A percentile compares a stretch with the other conserved stretches of the same genome.
phyloP scores from a whole-genome alignment of 1,284 basidiomycete genomes.

The Peniophora sp. region DNA sequence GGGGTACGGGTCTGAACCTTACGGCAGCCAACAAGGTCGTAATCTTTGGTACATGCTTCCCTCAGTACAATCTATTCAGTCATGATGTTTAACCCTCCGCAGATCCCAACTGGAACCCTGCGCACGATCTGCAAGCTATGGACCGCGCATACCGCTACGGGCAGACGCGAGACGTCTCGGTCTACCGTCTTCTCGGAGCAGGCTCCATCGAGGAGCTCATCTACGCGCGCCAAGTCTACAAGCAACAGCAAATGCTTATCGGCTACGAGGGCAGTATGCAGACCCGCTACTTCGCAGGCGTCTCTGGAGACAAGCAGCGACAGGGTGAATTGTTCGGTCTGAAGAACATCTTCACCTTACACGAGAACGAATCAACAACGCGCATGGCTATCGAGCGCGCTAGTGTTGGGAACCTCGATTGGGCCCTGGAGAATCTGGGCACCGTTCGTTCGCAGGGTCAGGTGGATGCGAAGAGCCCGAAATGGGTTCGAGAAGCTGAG shows the following conservation, averaged over 20 bases:
- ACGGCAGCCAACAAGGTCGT: constrained; percentile 80
- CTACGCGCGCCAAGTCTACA: constrained; percentile 82
- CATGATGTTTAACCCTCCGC: neutral
- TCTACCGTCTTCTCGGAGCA: constrained; percentile 78
- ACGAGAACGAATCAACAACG: constrained; percentile 64
- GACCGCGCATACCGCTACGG: constrained; percentile 87
- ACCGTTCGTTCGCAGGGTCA: constrained; percentile 27
- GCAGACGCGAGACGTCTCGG: constrained; percentile 79
- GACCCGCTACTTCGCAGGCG: constrained; percentile 75
- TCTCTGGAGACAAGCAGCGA: constrained; percentile 66
- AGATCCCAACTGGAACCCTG: constrained; percentile 91
- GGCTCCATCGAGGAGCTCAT: constrained; percentile 84
- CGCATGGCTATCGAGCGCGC: constrained; percentile 74
- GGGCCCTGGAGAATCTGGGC: constrained; percentile 65
- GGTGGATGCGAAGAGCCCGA: constrained; percentile 21
- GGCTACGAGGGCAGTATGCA: constrained; percentile 78
- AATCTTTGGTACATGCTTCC: constrained; percentile 58
- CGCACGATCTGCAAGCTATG: constrained; percentile 83
- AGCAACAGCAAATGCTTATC: constrained; percentile 85
- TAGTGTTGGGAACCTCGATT: constrained; percentile 62
- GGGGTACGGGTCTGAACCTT: constrained; percentile 70
- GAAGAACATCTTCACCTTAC: constrained; percentile 77
- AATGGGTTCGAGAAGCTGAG: constrained; percentile 44
- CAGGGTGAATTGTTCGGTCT: constrained; percentile 80
- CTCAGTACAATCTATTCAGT: constrained; percentile 2